These are phyloP conservation scores for Boletus subcaerulescens DNA, from an alignment of 768 basidiomycete genomes.

Conservation along the genomic window DNA sequence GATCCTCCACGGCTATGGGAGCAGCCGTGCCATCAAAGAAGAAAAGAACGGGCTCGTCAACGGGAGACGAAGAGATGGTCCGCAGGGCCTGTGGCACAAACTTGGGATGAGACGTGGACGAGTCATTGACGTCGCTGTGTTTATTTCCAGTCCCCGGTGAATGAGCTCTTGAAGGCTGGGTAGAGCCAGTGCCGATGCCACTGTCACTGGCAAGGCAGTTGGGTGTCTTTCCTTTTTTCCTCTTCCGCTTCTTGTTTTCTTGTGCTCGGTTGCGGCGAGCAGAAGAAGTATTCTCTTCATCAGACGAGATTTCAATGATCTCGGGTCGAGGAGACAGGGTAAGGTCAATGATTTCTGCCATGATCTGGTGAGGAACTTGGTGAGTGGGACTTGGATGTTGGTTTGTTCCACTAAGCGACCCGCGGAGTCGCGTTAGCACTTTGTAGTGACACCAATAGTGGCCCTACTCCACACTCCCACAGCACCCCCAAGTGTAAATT, in stretches of 20 bases:
- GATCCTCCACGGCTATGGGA: slow-evolving; percentile 28
- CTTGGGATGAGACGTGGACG: slow-evolving; percentile 29
- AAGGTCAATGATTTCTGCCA: slow-evolving; percentile 35
- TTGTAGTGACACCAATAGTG: too few relatives aligned
- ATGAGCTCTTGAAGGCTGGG: slow-evolving; percentile 17
- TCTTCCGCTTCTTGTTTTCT: slow-evolving; percentile 25
- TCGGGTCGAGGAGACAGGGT: slow-evolving; percentile 29
- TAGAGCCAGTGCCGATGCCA: slow-evolving; percentile 13
- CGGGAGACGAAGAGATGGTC: slow-evolving; percentile 12
- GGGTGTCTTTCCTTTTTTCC: slow-evolving; percentile 25
- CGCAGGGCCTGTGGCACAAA: slow-evolving; percentile 38
- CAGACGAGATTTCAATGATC: slow-evolving; percentile 32
- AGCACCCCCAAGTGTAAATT: too few relatives aligned
- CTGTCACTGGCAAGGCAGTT: slow-evolving; percentile 13
- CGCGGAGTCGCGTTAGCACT: too few relatives aligned
- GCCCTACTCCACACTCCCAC: too few relatives aligned
- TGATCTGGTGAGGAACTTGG: neutral
- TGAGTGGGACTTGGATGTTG: neutral
- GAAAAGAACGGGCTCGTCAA: slow-evolving; percentile 36
- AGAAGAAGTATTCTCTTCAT: slow-evolving; percentile 10
- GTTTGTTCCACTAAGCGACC: too few relatives aligned
- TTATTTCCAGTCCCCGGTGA: slow-evolving; percentile 13
- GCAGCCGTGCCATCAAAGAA: slow-evolving; percentile 49
- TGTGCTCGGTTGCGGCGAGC: slow-evolving; percentile 3
- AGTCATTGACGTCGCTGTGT: neutral